These are phyloP conservation scores for Wickerhamiella domercqiae DNA, from an alignment of 805 yeast species.

Conservation along the genomic window DNA sequence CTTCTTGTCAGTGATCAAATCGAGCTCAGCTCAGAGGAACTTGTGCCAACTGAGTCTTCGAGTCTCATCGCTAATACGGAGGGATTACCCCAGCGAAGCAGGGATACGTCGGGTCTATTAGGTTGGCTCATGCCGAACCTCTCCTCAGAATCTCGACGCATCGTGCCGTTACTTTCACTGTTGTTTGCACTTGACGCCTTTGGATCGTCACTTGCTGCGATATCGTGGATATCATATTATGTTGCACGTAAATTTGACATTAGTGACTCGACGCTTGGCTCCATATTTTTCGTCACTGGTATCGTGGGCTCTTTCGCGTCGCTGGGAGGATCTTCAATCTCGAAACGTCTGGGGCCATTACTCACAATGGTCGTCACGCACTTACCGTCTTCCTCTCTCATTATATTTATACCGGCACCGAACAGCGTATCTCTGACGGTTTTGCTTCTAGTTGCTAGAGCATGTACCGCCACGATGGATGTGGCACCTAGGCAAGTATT, in stretches of 20 bases:
- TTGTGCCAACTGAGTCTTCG: too few species aligned
- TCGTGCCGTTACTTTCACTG: constrained; percentile 9
- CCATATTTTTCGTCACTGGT: constrained; percentile 22
- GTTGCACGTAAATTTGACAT: constrained; percentile 42
- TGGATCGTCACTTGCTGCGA: constrained; percentile 78
- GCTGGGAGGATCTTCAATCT: constrained; percentile 52
- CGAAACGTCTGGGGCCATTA: constrained; percentile 61
- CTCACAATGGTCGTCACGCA: constrained; percentile 60
- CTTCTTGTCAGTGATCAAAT: constrained; percentile 25
- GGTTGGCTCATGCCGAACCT: too few species aligned
- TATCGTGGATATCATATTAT: constrained; percentile 78
- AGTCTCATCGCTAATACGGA: too few species aligned
- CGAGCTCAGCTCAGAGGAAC: constrained; percentile 9
- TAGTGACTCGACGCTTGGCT: constrained; percentile 44
- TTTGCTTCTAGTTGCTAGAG: constrained; percentile 31
- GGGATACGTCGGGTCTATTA: too few species aligned
- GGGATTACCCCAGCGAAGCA: too few species aligned
- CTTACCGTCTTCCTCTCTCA: constrained; percentile 58
- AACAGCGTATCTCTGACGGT: constrained; percentile 35
- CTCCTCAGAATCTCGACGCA: too few species aligned
- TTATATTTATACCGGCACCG: constrained; percentile 38
- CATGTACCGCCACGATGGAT: constrained; percentile 59
- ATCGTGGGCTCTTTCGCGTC: constrained; percentile 39
- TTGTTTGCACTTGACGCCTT: constrained; percentile 70
- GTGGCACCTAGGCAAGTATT: constrained; percentile 82